Conservation (phyloP, 805 yeast genomes). For the Saccharomycopsis microspora region DNA sequence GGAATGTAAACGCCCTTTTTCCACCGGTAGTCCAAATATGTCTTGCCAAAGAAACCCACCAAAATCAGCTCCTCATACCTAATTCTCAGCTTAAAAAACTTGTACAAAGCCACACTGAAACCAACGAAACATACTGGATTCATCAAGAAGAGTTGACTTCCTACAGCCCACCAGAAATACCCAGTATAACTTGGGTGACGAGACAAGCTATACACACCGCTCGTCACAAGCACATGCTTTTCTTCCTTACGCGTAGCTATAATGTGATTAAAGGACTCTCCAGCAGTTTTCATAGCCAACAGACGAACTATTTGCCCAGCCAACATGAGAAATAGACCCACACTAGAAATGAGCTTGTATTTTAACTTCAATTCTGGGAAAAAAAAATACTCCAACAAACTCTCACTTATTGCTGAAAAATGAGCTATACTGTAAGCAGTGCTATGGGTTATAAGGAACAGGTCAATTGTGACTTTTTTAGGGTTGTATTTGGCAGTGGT, state of each 20-base stretch:
- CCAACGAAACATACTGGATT: conserved; percentile 49
- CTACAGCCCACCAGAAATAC: conserved; percentile 88
- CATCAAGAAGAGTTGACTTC: conserved; percentile 60
- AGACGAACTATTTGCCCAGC: conserved; percentile 64
- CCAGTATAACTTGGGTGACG: conserved; percentile 93
- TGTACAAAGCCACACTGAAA: conserved; percentile 49
- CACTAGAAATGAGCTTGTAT: conserved; percentile 14
- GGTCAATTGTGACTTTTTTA: conserved; percentile 53
- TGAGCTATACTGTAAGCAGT: conserved; percentile 48
- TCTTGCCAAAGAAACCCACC: conserved; percentile 57
- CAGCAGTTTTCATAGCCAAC: conserved; percentile 80
- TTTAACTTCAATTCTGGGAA: conserved; percentile 27
- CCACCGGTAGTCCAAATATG: conserved; percentile 42
- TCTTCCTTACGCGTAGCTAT: conserved; percentile 38
- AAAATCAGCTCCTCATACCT: conserved; percentile 57
- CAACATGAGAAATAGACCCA: conserved; percentile 39
- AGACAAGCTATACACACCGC: conserved; percentile 53
- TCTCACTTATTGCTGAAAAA: conserved; percentile 39
- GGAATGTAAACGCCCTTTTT: conserved; percentile 55
- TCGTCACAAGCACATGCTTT: conserved; percentile 55
- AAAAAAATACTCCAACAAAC: conserved; percentile 29
- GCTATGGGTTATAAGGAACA: conserved; percentile 60
- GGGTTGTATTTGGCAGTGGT: conserved; percentile 70
- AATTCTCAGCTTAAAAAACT: conserved; percentile 62
- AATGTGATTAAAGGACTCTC: conserved; percentile 74